These are phyloP conservation scores for Acacia melanoxylon DNA, from an alignment of 306 rosid species.

Conservation along the genomic window DNA sequence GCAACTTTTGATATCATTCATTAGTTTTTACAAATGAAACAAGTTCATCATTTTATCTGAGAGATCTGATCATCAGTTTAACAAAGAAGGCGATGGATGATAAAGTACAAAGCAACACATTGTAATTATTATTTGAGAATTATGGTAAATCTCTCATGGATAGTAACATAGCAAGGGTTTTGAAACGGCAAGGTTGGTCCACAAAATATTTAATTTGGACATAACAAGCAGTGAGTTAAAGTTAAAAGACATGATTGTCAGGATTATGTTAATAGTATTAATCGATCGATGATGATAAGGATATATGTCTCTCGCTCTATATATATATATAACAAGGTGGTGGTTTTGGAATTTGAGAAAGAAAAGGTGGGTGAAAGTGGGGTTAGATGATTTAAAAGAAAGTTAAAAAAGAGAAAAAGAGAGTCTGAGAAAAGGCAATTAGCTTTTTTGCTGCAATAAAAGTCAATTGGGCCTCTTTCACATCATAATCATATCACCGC, in stretches of 20 bases:
- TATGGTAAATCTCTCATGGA: constrained; percentile 29
- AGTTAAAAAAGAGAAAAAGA: constrained; percentile 40
- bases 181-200: constrained; percentile 35
- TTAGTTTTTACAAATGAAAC: constrained; percentile 23
- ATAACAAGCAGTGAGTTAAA: constrained; percentile 30
- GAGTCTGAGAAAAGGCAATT: constrained; percentile 60
- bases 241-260: constrained; percentile 28
- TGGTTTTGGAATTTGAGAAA: constrained; percentile 57
- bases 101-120: constrained; percentile 40
- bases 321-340: constrained; percentile 26
- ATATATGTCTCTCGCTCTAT: neutral
- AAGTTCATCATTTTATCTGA: constrained; percentile 33
- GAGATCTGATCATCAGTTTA: constrained; percentile 21
- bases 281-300: constrained; percentile 21
- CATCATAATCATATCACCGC: constrained; percentile 65
- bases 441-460: constrained; percentile 61
- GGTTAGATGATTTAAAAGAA: constrained; percentile 43
- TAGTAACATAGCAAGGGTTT: constrained; percentile 17
- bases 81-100: constrained; percentile 15
- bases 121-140: constrained; percentile 37
- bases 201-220: constrained; percentile 14
- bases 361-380: constrained; percentile 54
- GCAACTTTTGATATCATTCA: constrained; percentile 20
- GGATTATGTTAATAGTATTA: constrained; percentile 24
- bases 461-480: constrained; percentile 67